A percentile compares a stretch with the other conserved stretches of the same genome.
phyloP scores from a whole-genome alignment of 2,329 filamentous ascomycete genomes.

The Leptodontidium sp. region DNA sequence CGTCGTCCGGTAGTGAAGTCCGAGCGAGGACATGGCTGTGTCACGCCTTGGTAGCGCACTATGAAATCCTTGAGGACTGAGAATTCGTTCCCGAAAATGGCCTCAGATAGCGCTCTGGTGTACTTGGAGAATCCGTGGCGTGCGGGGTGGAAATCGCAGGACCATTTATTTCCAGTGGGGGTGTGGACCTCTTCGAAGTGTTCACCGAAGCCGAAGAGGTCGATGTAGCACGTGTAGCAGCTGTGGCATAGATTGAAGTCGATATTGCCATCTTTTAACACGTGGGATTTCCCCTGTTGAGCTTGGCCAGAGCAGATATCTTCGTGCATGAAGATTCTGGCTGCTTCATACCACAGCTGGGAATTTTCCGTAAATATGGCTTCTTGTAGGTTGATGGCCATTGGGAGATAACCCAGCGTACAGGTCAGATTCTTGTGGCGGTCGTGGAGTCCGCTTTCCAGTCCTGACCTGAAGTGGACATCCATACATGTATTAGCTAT shows the following conservation, averaged over 20 bases:
- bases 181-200: neutral
- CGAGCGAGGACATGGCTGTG: neutral
- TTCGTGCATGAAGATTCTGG: neutral
- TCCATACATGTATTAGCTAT: neutral
- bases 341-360: neutral
- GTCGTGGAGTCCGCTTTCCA: too few relatives aligned
- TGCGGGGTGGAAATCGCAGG: neutral
- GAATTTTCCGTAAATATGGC: neutral
- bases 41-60: neutral
- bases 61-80: neutral
- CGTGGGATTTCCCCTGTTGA: neutral
- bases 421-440: neutral
- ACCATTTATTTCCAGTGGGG: neutral
- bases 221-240: neutral
- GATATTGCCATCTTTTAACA: neutral
- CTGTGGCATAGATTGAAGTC: constrained; percentile 9
- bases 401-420: neutral
- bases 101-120: neutral
- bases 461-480: neutral
- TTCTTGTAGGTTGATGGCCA: neutral
- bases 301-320: neutral
- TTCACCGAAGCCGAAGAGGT: neutral
- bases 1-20: neutral
- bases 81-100: neutral
- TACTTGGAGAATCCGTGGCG: constrained; percentile 1